These are phyloP conservation scores for Aspergillus campestris DNA, from an alignment of 495 filamentous ascomycete species.

Conservation along the genomic window DNA sequence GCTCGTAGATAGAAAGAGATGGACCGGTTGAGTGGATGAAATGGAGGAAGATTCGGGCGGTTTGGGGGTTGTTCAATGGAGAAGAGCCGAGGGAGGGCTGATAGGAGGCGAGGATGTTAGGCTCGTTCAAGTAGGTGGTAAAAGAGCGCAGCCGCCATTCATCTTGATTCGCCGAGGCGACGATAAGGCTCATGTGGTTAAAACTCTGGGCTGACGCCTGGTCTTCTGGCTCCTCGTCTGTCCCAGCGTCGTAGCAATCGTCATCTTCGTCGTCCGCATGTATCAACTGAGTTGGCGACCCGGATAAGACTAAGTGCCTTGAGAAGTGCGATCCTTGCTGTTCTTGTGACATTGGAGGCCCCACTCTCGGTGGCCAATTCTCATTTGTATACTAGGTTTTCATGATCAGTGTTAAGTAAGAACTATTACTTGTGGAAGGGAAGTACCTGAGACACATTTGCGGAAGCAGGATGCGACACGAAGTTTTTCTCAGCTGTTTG, in stretches of 20 bases:
- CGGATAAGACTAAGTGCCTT: not conserved
- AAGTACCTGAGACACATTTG: too few relatives aligned
- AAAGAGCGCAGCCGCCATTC: slow-evolving; percentile 49
- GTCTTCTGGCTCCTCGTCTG: slow-evolving; percentile 58
- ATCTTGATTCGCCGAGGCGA: slow-evolving; percentile 42
- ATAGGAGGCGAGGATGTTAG: slow-evolving; percentile 72
- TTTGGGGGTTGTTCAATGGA: slow-evolving; percentile 73
- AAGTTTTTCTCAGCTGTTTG: too few relatives aligned
- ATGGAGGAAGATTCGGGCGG: slow-evolving; percentile 82
- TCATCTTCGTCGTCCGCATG: slow-evolving; percentile 45
- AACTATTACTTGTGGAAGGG: too few relatives aligned
- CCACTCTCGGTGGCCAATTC: too few relatives aligned
- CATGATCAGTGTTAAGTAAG: too few relatives aligned
- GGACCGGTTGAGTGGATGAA: slow-evolving; percentile 88
- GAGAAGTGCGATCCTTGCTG: not conserved
- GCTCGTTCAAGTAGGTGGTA: slow-evolving; percentile 56
- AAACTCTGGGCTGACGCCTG: slow-evolving; percentile 48
- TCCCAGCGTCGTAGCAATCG: slow-evolving; percentile 54
- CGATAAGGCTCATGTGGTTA: slow-evolving; percentile 36
- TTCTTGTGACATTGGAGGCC: not conserved
- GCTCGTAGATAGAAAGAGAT: slow-evolving; percentile 78
- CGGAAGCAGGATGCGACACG: too few relatives aligned
- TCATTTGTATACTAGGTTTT: too few relatives aligned
- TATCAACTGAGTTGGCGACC: slow-evolving; percentile 11
- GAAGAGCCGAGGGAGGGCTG: slow-evolving; percentile 64